Conservation (phyloP, 2,329 filamentous ascomycete species). For the Graphilbum sp. region DNA sequence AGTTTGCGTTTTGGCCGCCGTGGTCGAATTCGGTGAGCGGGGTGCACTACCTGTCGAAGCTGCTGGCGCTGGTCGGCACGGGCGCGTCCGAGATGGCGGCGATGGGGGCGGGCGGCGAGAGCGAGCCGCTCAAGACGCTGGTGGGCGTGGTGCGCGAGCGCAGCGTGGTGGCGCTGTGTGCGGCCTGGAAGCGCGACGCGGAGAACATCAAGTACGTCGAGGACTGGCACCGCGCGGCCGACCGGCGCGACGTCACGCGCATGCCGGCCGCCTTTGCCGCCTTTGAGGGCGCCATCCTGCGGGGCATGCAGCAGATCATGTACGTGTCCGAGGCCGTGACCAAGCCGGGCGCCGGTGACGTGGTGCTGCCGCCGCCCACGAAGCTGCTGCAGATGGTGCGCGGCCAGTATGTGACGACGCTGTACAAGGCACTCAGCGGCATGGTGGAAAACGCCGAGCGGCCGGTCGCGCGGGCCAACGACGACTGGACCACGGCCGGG, state of each 20-base stretch:
- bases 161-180: constrained; percentile 69
- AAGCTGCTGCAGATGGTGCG: constrained; percentile 86
- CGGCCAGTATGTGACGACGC: constrained; percentile 78
- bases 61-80: constrained; percentile 68
- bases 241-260: constrained; percentile 72
- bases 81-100: constrained; percentile 75
- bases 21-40: constrained; percentile 82
- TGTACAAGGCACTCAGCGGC: constrained; percentile 86
- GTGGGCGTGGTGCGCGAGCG: constrained; percentile 70
- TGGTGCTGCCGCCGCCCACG: constrained; percentile 68
- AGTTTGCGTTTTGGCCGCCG: constrained; percentile 91
- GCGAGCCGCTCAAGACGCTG: constrained; percentile 59
- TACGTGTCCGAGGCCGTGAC: constrained; percentile 78
- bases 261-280: constrained; percentile 78
- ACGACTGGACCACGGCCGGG: constrained; percentile 38
- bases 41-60: constrained; percentile 75
- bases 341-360: constrained; percentile 56
- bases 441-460: constrained; percentile 95
- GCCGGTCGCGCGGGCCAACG: constrained; percentile 45
- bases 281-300: constrained; percentile 68
- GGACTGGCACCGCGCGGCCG: constrained; percentile 75
- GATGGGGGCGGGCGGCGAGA: constrained; percentile 38
- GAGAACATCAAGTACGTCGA: constrained; percentile 86
- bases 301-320: constrained; percentile 85
- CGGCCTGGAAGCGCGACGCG: constrained; percentile 84